Percentiles rank a stretch among this genome's conserved stretches.
Evolutionary conservation across 805 yeast genomes (phyloP).

Genomic region (Candida schatavii): DNA sequence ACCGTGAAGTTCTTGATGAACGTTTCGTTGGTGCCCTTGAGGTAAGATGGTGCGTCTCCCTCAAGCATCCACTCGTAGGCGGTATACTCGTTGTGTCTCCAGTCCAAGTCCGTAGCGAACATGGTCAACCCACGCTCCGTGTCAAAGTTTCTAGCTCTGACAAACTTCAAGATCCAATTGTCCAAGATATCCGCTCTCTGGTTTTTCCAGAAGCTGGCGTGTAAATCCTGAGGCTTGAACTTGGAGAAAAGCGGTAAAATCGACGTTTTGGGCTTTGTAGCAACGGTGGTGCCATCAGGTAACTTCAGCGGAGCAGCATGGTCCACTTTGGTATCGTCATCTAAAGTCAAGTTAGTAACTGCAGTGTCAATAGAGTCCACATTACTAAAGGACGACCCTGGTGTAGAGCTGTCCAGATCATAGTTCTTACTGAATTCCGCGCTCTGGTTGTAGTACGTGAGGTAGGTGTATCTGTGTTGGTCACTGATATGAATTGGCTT

Average conservation of each 20-base stretch:
- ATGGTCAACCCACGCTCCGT: constrained; percentile 64
- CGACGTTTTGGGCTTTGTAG: constrained; percentile 2
- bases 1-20: constrained; percentile 54
- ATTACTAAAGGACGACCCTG: neutral
- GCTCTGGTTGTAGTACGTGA: neutral
- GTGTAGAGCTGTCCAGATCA: constrained; percentile 4
- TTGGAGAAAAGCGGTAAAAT: neutral
- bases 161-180: constrained; percentile 67
- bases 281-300: neutral
- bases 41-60: constrained; percentile 67
- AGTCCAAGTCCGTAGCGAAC: constrained; percentile 68
- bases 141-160: constrained; percentile 87
- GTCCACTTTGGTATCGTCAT: constrained; percentile 2
- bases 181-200: constrained; percentile 78
- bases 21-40: constrained; percentile 40
- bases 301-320: neutral
- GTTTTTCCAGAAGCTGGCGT: constrained; percentile 30
- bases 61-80: constrained; percentile 61
- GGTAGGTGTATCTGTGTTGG: constrained; percentile 5
- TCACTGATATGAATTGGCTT: constrained; percentile 1
- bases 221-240: constrained; percentile 1
- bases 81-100: constrained; percentile 65
- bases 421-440: neutral
- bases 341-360: constrained; percentile 5
- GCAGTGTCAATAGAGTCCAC: neutral